A percentile compares a stretch with the other conserved stretches of the same genome.
These are phyloP conservation scores for Candida sanyaensis DNA, from an alignment of 1,139 yeast genomes.

Conservation along the genomic window DNA sequence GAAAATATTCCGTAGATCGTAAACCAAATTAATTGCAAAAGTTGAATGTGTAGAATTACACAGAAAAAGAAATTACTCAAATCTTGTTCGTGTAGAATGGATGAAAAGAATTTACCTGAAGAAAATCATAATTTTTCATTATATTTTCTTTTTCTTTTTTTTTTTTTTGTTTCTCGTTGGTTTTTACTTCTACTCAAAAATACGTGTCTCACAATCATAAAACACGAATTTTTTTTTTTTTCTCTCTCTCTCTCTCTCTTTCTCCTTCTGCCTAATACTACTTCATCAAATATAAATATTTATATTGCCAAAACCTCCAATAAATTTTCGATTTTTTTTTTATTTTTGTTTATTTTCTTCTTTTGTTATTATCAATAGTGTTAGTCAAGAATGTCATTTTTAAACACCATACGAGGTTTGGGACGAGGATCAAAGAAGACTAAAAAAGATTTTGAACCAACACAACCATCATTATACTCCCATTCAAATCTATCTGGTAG, in stretches of 20 bases:
- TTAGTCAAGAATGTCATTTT: constrained; percentile 38
- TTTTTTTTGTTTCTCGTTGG: neutral
- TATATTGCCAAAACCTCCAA: no score
- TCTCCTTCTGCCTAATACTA: no score
- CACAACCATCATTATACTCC: constrained; percentile 28
- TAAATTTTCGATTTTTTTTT: neutral
- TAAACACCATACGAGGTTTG: constrained; percentile 56
- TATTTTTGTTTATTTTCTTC: neutral
- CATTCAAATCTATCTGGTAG: constrained; percentile 34
- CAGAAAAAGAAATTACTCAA: neutral
- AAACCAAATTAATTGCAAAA: neutral
- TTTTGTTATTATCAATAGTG: neutral
- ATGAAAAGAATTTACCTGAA: neutral
- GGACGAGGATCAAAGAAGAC: constrained; percentile 64
- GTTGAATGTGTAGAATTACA: neutral
- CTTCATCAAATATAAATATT: no score
- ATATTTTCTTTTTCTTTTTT: neutral
- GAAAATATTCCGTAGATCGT: neutral
- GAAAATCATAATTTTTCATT: neutral
- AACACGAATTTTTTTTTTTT: neutral
- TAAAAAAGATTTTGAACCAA: constrained; percentile 43
- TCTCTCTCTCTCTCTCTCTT: no score
- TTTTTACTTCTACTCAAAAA: neutral
- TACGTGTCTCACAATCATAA: neutral
- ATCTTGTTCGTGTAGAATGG: neutral